Evolutionary conservation across 139 green algal genomes (phyloP).

Genomic region (Pleodorina starrii): DNA sequence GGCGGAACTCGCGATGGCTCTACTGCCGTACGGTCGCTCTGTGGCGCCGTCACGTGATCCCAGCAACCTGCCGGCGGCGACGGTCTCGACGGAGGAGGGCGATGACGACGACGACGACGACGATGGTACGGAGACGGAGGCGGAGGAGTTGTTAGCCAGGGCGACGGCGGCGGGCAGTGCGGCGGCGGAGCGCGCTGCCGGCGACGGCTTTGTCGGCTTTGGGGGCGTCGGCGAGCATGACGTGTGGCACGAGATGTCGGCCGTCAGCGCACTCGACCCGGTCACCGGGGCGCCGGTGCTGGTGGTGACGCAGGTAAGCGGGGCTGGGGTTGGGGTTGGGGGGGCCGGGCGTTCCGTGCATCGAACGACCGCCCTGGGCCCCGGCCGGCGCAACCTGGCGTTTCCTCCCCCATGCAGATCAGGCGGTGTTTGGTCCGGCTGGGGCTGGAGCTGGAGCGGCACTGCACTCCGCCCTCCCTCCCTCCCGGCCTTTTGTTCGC

Average conservation of each 20-base stretch:
- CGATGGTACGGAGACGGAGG: neutral
- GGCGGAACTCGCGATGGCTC: neutral
- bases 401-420: no score
- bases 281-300: constrained; percentile 1
- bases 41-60: neutral
- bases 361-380: no score
- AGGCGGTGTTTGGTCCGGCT: no score
- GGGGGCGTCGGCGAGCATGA: neutral
- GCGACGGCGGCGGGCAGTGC: neutral
- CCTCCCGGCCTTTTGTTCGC: no score
- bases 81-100: no score
- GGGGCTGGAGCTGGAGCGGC: no score
- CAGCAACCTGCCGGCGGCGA: no score
- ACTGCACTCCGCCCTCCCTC: no score
- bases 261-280: constrained; percentile 17
- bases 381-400: no score
- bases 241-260: constrained; percentile 27
- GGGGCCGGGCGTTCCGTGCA: no score
- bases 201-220: neutral
- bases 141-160: neutral
- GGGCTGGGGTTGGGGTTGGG: no score
- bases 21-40: neutral
- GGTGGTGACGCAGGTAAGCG: constrained; percentile 34
- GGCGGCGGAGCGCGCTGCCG: neutral
- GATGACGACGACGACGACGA: neutral